These are phyloP conservation scores for Paraurostyla sp. DNA, from an alignment of 73 alveolate genomes.

Conservation along the genomic window DNA sequence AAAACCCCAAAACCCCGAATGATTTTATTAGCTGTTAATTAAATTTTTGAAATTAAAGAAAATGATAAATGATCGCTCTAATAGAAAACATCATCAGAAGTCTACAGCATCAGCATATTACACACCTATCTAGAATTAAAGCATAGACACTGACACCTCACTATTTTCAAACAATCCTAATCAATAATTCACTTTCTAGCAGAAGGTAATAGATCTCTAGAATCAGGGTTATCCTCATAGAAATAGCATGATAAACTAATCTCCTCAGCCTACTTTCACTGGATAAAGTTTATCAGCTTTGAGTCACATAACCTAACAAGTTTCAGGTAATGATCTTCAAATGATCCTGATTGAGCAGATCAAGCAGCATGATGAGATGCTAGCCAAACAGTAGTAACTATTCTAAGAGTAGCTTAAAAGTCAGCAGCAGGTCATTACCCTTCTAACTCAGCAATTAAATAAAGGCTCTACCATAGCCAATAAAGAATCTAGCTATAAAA, in stretches of 20 bases:
- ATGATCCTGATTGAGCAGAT: slow-evolving; percentile 6
- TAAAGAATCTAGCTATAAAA: background rate
- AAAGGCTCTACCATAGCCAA: background rate
- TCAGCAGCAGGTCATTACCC: background rate
- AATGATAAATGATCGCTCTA: slow-evolving; percentile 22
- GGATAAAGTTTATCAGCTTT: no score
- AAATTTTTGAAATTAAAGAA: background rate
- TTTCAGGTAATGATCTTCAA: slow-evolving; percentile 24
- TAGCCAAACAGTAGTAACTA: slow-evolving; percentile 1
- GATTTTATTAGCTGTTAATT: no score
- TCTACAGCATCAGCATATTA: background rate
- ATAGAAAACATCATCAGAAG: background rate
- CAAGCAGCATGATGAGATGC: slow-evolving; percentile 16
- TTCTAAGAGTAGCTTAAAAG: slow-evolving; percentile 14
- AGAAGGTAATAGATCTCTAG: no score
- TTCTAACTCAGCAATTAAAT: background rate
- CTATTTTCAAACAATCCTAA: background rate
- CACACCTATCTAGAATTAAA: background rate
- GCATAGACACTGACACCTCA: background rate
- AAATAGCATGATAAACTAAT: no score
- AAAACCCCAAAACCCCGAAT: background rate
- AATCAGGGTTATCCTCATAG: no score
- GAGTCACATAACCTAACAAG: no score
- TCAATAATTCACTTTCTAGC: background rate
- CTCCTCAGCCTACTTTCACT: no score